Percentiles rank a stretch among this genome's conserved stretches.
phyloP scores from a whole-genome alignment of 192 early-diverging fungal genomes.

The Coemansia sp. region DNA sequence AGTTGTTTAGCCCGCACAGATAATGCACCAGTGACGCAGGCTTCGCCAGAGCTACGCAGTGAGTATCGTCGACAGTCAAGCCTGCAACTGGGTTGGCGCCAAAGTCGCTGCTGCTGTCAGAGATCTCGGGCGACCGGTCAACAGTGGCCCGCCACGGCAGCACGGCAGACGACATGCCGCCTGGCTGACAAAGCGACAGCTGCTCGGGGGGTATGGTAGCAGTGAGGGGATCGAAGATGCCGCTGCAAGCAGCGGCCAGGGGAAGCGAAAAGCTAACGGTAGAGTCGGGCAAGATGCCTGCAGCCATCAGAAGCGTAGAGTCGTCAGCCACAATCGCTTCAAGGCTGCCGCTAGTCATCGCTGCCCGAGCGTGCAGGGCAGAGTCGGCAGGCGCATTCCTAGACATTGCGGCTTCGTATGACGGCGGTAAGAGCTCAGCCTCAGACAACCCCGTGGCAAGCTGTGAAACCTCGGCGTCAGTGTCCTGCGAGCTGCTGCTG shows the following conservation, averaged over 20 bases:
- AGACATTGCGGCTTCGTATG: constrained; percentile 24
- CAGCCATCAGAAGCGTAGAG: constrained; percentile 11
- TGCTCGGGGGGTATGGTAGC: neutral
- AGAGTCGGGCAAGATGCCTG: constrained; percentile 26
- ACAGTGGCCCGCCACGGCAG: constrained; percentile 9
- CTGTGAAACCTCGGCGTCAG: neutral
- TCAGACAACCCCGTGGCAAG: neutral
- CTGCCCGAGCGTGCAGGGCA: constrained; percentile 1
- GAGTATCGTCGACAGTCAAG: neutral
- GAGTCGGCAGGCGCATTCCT: neutral
- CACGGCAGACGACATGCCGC: neutral
- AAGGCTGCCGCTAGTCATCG: constrained; percentile 7
- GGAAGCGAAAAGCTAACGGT: constrained; percentile 19
- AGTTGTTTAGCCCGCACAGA: constrained; percentile 70
- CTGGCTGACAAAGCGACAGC: neutral
- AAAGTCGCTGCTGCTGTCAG: neutral
- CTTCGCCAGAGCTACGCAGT: neutral
- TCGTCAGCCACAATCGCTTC: constrained; percentile 6
- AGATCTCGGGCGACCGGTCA: constrained; percentile 2
- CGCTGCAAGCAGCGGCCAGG: neutral
- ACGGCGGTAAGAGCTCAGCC: constrained; percentile 13
- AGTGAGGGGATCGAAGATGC: constrained; percentile 1
- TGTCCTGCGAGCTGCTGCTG: neutral
- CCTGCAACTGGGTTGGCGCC: constrained; percentile 8
- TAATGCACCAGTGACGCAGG: constrained; percentile 37